Base-by-base conservation (phyloP, 2,329 filamentous ascomycete species). In the Phyllosticta paracitricarpa region DNA sequence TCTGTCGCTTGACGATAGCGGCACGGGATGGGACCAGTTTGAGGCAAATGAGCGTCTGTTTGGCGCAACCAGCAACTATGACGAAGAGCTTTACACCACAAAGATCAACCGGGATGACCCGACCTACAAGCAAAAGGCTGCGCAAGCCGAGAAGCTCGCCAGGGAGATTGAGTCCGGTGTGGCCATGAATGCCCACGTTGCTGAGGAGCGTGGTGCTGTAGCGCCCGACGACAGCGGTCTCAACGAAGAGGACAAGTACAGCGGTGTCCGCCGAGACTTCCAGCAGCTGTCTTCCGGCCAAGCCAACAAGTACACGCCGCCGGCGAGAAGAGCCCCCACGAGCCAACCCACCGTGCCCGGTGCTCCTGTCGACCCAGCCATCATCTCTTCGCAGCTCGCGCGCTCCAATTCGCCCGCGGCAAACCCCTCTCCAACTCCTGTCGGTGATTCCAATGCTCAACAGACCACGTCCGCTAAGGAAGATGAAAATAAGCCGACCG, bases 221-320 rank as follows among this genome's bases (percentile, higher is more conserved):
- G 78, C 81, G 9, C 81, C 84, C 51, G 83, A 88, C 58, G 85
- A 86, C 58, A 85, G 83, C 62, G 87, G 84, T 14, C 75, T 82
- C 28, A 90, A 96, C 65, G 94, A 99, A 75, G 94, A 99, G 77
- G 92, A 95, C 71, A 97, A 94, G 85, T 97, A 97, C 76, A 97
- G 92, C 70, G 93, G 93, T 71, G 94, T 99, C 61, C 87, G 87
- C 64, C 86, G 93, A 65, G 77, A 79, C 61, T 88, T 88, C 68
- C 83, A 87, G 5, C 82, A 88, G n/a, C 79, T 95, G 33, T 72
- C 78, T 28, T 81, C 80, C 62, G 80, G 82, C 9, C 79, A 80
- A 59, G 74, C 81, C 24, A 85, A 85, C 74, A 93, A 90, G 74
- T 99, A 99, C 73, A 96, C 89, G 0, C 93, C 94, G 35, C 94